phyloP scores from a whole-genome alignment of 441 rosid species.

The Populus hybrid region DNA sequence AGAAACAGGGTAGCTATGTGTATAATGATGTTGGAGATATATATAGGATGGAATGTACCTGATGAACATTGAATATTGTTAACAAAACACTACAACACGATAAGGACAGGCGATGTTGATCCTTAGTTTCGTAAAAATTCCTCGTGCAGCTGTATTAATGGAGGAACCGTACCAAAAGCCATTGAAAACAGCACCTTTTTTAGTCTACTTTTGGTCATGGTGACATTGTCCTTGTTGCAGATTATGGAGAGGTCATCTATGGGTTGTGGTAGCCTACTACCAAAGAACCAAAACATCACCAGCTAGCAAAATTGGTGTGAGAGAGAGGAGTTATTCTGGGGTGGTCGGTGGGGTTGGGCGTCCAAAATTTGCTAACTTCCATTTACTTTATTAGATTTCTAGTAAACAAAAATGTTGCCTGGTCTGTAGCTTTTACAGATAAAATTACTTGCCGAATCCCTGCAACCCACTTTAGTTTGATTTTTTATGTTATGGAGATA shows the following conservation, averaged over 20 bases:
- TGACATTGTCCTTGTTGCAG: background rate
- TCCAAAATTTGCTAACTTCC: conserved; percentile 35
- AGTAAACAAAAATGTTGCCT: background rate
- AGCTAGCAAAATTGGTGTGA: conserved; percentile 25
- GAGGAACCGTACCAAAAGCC: background rate
- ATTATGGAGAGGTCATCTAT: background rate
- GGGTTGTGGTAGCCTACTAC: conserved; percentile 38
- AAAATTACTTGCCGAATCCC: background rate
- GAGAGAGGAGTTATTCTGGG: background rate
- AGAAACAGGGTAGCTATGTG: background rate
- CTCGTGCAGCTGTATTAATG: conserved; percentile 4
- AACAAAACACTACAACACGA: conserved; percentile 17
- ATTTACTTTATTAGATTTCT: background rate
- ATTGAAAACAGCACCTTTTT: background rate
- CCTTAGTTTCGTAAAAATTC: background rate
- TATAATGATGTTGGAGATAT: background rate
- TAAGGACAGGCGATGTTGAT: conserved; percentile 12
- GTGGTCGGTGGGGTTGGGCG: conserved; percentile 47
- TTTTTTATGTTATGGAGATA: background rate
- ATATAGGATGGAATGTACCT: conserved; percentile 27
- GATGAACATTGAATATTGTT: conserved; percentile 12
- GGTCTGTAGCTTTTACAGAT: background rate
- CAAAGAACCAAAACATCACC: conserved; percentile 37
- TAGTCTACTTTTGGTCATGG: conserved; percentile 6
- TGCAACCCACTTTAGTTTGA: background rate